Conservation (phyloP, 768 basidiomycete genomes). For the Leccinum arenicola region DNA sequence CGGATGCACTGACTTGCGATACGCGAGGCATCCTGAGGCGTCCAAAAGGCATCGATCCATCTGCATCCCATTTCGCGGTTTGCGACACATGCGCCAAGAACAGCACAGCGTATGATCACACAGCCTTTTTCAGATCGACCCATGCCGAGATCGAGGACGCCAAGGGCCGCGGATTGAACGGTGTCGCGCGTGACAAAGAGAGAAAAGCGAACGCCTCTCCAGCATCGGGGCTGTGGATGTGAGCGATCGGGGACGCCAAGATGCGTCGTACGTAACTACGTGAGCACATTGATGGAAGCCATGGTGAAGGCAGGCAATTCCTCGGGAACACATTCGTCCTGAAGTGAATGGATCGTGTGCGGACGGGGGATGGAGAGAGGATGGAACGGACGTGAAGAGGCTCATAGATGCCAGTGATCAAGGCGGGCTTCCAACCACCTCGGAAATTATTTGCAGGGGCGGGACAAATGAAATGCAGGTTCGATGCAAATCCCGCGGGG, state of each 20-base stretch:
- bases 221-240: conserved; percentile 69
- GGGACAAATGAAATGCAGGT: conserved; percentile 83
- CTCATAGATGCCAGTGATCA: conserved; percentile 60
- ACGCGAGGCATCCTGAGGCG: conserved; percentile 38
- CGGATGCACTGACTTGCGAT: conserved; percentile 53
- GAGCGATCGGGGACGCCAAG: conserved; percentile 2
- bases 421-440: conserved; percentile 65
- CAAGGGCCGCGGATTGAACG: conserved; percentile 65
- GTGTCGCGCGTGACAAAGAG: conserved; percentile 47
- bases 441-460: conserved; percentile 62
- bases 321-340: conserved; percentile 79
- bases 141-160: conserved; percentile 61
- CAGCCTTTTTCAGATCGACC: conserved; percentile 48
- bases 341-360: conserved; percentile 7
- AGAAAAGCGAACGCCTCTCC: conserved; percentile 75
- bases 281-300: conserved; percentile 61
- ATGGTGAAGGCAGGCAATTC: conserved; percentile 71
- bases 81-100: conserved; percentile 66
- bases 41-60: conserved; percentile 82
- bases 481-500: conserved; percentile 60
- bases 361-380: not conserved
- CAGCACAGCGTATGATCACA: conserved; percentile 76
- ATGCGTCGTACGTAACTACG: conserved; percentile 38
- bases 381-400: conserved; percentile 70
- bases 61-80: conserved; percentile 37